Evolutionary conservation across 805 yeast species (phyloP).

Genomic region (Zygosaccharomyces gambellarensis): DNA sequence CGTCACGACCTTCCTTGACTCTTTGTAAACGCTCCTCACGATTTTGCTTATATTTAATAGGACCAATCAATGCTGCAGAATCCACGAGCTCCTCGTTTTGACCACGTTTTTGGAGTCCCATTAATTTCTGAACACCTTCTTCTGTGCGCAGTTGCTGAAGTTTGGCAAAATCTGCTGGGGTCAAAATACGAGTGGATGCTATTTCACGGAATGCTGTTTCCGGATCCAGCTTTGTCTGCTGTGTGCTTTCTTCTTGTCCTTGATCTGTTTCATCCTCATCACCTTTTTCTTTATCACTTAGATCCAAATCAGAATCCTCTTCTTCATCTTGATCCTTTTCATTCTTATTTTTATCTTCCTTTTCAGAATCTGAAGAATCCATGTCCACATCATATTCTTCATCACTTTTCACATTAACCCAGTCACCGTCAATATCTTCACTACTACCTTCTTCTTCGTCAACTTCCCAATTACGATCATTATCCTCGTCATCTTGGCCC

Average conservation of each 20-base stretch:
- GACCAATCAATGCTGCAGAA: conserved; percentile 70
- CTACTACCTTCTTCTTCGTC: conserved; percentile 40
- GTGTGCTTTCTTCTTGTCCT: conserved; percentile 16
- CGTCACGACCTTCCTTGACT: conserved; percentile 89
- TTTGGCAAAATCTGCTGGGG: conserved; percentile 98
- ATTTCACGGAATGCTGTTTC: conserved; percentile 47
- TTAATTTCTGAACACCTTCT: conserved; percentile 77
- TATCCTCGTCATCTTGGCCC: conserved; percentile 54
- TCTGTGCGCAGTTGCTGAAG: conserved; percentile 78
- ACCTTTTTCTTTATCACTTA: conserved; percentile 35
- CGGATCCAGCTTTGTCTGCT: conserved; percentile 33
- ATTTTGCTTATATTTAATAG: conserved; percentile 66
- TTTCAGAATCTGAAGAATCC: conserved; percentile 44
- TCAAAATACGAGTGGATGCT: conserved; percentile 72
- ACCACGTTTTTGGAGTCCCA: conserved; percentile 47
- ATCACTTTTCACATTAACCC: conserved; percentile 85
- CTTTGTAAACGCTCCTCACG: conserved; percentile 88
- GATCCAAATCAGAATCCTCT: conserved; percentile 47
- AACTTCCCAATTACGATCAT: conserved; percentile 56
- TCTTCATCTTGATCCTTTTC: conserved; percentile 31
- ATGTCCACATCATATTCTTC: conserved; percentile 58
- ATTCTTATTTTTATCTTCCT: conserved; percentile 39
- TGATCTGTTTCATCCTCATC: conserved; percentile 13
- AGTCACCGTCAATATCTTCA: conserved; percentile 74
- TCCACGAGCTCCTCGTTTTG: conserved; percentile 83